Evolutionary conservation across 2,329 filamentous ascomycete genomes (phyloP), one percentile per base, ranked within the genome.

Genomic region (Exophiala sp.): DNA sequence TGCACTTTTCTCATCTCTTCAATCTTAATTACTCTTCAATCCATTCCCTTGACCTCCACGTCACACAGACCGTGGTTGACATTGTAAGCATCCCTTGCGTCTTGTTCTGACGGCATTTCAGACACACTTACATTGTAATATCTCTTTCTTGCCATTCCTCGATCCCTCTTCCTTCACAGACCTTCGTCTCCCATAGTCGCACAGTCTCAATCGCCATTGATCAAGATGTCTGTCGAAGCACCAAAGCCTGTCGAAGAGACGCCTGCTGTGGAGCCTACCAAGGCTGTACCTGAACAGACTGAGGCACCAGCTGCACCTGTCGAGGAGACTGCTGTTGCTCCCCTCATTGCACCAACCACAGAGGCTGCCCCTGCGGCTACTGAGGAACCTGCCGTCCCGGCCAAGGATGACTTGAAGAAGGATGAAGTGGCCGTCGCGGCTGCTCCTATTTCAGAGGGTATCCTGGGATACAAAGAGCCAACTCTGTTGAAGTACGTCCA

Each of bases 401-500:
- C 62, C 32, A 64, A 69, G 47, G 67, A 75, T 50, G 71, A 72
- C 54, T 67, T 70, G 55, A 72, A 76, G 65, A 75, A 78, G 69
- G 71, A 72, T 56, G 68, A 74, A 59, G 50, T 64, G 9, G 63
- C 62, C 46, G 57, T 65, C 21, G 81, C 82, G 68, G 73, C 76
- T 49, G 85, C 85, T 75, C 87, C 88, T 58, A 80, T 92, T 59
- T 86, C 88, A 71, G 91, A 95, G 74, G 92, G 91, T 59, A 78
- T 84, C 65, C 83, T 97, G 50, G 88, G 88, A 72, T 89, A 95
- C 86, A 96, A 96, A 84, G 87, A 83, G 54, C 86, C 88, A 57
- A 89, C 89, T 70, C 81, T 91, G 71, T 86, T 92, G 77, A 96
- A 95, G 91, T 96, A 82, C 79, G 89, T 69, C 14, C 16, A 7